A percentile compares a stretch with the other conserved stretches of the same genome.
phyloP scores from a whole-genome alignment of 1,284 basidiomycete genomes.

The Sporisorium exsertum region DNA sequence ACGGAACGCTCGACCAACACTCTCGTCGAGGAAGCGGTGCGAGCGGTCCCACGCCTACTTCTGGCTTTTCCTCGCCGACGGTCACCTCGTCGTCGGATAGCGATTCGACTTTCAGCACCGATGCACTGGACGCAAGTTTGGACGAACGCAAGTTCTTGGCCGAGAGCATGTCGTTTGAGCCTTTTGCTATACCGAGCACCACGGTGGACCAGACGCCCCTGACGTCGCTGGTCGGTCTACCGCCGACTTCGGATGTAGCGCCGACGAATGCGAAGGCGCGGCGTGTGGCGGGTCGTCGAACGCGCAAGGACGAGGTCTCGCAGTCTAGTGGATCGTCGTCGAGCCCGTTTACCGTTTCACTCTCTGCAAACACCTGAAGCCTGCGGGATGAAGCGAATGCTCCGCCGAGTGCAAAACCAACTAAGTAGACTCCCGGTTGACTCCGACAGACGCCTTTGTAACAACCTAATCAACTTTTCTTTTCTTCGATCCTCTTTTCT shows the following conservation, averaged over 20 bases:
- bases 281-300: conserved; percentile 2
- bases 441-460: background rate
- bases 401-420: no score
- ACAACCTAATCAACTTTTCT: conserved; percentile 1
- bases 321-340: background rate
- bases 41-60: conserved; percentile 15
- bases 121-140: conserved; percentile 20
- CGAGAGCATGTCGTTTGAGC: conserved; percentile 43
- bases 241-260: conserved; percentile 10
- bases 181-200: conserved; percentile 26
- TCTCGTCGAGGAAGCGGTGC: conserved; percentile 16
- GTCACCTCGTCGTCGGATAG: conserved; percentile 40
- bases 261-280: conserved; percentile 7
- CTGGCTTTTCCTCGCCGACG: conserved; percentile 34
- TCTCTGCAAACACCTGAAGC: conserved; percentile 4
- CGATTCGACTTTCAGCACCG: conserved; percentile 40
- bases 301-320: conserved; percentile 19
- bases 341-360: background rate
- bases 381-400: background rate
- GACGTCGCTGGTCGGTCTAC: conserved; percentile 33
- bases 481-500: background rate
- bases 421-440: background rate
- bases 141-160: conserved; percentile 33
- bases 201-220: conserved; percentile 39
- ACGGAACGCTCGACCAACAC: conserved; percentile 20